Percentiles rank a stretch among this genome's conserved stretches.
These are phyloP conservation scores for Fusarium siculi DNA, from an alignment of 2,329 filamentous ascomycete species.

Conservation along the genomic window DNA sequence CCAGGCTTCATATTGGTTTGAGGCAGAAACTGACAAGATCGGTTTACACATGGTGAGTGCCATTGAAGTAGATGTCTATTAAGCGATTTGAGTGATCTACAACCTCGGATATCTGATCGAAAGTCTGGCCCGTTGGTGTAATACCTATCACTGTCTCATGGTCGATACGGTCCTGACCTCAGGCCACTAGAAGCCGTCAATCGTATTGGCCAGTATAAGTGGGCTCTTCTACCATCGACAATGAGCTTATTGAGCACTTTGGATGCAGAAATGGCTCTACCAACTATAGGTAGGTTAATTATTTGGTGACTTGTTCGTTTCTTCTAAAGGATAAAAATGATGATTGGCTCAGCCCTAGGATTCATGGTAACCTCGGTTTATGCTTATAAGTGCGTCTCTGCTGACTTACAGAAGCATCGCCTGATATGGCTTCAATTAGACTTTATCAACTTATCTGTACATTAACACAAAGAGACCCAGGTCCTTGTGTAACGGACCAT, in stretches of 20 bases:
- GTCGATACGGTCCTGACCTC: not conserved
- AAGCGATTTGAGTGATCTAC: not conserved
- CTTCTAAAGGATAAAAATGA: not conserved
- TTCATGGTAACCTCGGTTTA: not conserved
- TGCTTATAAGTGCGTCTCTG: not conserved
- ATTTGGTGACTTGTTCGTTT: not conserved
- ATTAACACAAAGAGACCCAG: not conserved
- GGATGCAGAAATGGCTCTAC: not conserved
- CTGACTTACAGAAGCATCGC: not conserved
- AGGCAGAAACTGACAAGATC: not conserved
- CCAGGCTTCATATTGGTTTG: not conserved
- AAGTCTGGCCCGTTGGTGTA: not conserved
- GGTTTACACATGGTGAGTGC: not conserved
- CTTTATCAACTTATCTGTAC: not conserved
- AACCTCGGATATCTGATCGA: not conserved
- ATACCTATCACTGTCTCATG: not conserved
- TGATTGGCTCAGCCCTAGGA: not conserved
- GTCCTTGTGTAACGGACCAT: not conserved
- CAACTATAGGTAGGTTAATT: no score
- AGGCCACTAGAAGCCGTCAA: rapidly evolving
- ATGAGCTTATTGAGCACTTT: not conserved
- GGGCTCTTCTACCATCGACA: not conserved
- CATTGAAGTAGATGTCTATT: not conserved
- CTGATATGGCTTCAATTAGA: not conserved
- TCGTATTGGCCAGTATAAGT: not conserved